phyloP scores from a whole-genome alignment of 2,329 filamentous ascomycete genomes.

The Blastomyces parvus region DNA sequence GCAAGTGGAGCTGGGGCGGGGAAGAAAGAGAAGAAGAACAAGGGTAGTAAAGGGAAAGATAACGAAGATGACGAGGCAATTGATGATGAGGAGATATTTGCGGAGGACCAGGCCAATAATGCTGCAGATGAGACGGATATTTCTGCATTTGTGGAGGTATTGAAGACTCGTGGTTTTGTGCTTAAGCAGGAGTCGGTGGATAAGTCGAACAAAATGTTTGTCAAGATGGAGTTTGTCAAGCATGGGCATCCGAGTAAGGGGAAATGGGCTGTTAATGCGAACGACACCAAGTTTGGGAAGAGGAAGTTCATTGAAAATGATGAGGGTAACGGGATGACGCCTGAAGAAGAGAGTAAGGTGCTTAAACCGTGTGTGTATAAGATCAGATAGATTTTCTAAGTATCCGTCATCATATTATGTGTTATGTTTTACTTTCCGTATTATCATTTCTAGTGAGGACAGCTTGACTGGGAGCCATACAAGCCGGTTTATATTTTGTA shows the following conservation, averaged over 20 bases:
- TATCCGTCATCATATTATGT: not conserved
- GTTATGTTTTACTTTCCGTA: slow-evolving; percentile 3
- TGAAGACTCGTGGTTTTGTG: slow-evolving; percentile 74
- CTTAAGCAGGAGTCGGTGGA: slow-evolving; percentile 66
- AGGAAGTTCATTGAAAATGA: slow-evolving; percentile 52
- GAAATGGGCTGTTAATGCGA: slow-evolving; percentile 47
- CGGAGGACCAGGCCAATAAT: slow-evolving; percentile 50
- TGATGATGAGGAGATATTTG: slow-evolving; percentile 50
- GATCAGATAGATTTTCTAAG: slow-evolving; percentile 49
- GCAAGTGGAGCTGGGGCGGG: slow-evolving; percentile 43
- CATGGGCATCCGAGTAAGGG: slow-evolving; percentile 63
- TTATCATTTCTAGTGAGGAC: not conserved
- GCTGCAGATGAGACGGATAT: slow-evolving; percentile 72
- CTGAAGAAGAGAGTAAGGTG: slow-evolving; percentile 57
- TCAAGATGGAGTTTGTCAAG: slow-evolving; percentile 92
- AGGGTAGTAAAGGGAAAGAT: slow-evolving; percentile 39
- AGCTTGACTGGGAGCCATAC: not conserved
- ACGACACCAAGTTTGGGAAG: slow-evolving; percentile 29
- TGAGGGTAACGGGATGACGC: slow-evolving; percentile 46
- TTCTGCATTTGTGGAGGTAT: slow-evolving; percentile 72
- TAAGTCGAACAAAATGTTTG: slow-evolving; percentile 93
- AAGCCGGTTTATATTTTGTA: not conserved
- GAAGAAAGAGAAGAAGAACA: slow-evolving; percentile 31
- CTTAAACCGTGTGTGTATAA: slow-evolving; percentile 97
- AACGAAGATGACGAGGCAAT: slow-evolving; percentile 44